Percentiles rank a stretch among this genome's conserved stretches.
Conservation (phyloP, 1,284 basidiomycete genomes). For the Rhodofomes roseus region DNA sequence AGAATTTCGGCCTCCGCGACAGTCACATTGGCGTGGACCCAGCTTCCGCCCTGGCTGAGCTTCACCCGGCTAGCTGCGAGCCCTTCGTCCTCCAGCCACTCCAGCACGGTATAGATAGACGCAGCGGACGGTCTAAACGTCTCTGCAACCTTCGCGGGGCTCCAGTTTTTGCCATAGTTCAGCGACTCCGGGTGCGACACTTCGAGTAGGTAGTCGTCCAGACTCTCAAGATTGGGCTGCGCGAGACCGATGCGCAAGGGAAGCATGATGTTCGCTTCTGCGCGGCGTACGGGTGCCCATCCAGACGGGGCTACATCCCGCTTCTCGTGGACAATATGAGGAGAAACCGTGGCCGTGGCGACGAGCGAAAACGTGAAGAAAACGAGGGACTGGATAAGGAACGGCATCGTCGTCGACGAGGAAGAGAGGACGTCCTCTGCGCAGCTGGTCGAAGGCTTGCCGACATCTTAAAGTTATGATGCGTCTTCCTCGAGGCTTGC, state of each 20-base stretch:
- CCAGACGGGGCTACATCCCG: background rate
- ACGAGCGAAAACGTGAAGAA: background rate
- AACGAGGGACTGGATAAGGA: background rate
- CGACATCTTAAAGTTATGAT: background rate
- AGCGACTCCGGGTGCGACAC: slow-evolving; percentile 39
- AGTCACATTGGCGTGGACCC: slow-evolving; percentile 40
- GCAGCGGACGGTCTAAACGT: slow-evolving; percentile 39
- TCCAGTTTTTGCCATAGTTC: slow-evolving; percentile 40
- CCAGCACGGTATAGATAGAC: slow-evolving; percentile 35
- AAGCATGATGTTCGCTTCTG: background rate
- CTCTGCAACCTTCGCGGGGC: slow-evolving; percentile 27
- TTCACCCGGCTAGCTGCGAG: slow-evolving; percentile 26
- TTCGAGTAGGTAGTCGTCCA: slow-evolving; percentile 36
- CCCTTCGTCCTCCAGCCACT: slow-evolving; percentile 36
- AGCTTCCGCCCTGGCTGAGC: slow-evolving; percentile 32
- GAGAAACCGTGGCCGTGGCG: background rate
- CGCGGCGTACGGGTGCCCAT: slow-evolving; percentile 3
- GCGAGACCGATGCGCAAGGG: slow-evolving; percentile 12
- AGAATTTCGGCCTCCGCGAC: slow-evolving; percentile 40
- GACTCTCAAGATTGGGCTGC: slow-evolving; percentile 36
- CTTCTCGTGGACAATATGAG: slow-evolving; percentile 2
- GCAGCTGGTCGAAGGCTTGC: background rate
- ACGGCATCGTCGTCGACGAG: background rate
- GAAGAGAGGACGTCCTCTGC: background rate
- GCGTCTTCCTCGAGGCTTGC: background rate